Percentiles rank a stretch among this genome's conserved stretches.
phyloP scores from a whole-genome alignment of 2,329 filamentous ascomycete species.

The Daldinia sp. region DNA sequence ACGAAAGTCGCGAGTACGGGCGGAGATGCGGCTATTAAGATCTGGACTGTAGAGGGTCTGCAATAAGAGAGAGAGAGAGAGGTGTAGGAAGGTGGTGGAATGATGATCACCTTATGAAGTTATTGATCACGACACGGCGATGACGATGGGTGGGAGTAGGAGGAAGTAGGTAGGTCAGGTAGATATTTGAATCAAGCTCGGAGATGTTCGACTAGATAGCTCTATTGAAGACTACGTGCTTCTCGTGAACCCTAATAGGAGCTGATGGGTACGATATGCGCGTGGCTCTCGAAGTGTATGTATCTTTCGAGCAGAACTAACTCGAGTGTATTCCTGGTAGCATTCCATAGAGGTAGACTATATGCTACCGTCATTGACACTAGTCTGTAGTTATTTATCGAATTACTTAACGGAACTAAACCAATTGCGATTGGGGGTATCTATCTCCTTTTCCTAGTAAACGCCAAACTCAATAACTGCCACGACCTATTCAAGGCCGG shows the following conservation, averaged over 20 bases:
- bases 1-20: constrained; percentile 81
- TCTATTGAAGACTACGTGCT: neutral
- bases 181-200: neutral
- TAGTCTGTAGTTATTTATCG: neutral
- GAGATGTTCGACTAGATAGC: neutral
- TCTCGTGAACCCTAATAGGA: neutral
- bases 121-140: constrained; percentile 15
- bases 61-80: constrained; percentile 5
- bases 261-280: neutral
- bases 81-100: neutral
- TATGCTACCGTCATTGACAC: neutral
- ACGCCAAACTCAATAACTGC: constrained; percentile 18
- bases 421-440: constrained; percentile 27
- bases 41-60: constrained; percentile 78
- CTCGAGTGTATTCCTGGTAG: neutral
- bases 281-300: neutral
- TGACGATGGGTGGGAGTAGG: neutral
- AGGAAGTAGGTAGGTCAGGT: constrained; percentile 4
- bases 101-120: neutral
- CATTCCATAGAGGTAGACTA: neutral
- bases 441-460: constrained; percentile 9
- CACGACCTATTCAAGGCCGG: no score
- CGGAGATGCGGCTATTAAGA: constrained; percentile 89
- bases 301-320: neutral
- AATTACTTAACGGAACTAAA: neutral